These are phyloP conservation scores for Rhynchospora tenuis DNA, from an alignment of 176 grass and related monocot species.

Conservation along the genomic window DNA sequence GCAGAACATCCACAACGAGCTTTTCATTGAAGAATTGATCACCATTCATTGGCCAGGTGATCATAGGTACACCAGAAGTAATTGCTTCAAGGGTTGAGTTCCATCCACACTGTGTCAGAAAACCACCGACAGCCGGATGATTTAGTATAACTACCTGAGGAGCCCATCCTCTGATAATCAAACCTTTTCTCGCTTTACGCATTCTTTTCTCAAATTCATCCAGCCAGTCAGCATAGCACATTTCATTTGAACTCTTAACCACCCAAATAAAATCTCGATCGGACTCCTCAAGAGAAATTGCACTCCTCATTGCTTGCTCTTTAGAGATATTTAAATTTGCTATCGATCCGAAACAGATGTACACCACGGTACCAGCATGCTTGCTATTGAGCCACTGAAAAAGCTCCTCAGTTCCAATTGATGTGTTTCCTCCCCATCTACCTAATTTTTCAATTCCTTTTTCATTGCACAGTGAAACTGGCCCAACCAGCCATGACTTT, in stretches of 20 bases:
- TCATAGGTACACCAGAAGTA: not conserved
- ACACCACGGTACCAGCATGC: constrained; percentile 22
- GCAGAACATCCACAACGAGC: not conserved
- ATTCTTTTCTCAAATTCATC: too few species aligned
- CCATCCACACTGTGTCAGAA: too few species aligned
- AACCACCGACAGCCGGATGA: not conserved
- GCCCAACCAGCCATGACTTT: too few species aligned
- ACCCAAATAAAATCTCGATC: not conserved
- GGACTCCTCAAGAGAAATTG: too few species aligned
- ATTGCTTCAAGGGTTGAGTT: constrained; percentile 20
- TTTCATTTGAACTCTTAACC: too few species aligned
- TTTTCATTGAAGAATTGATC: not conserved
- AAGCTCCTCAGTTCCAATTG: not conserved
- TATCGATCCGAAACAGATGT: constrained; percentile 28
- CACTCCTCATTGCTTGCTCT: too few species aligned
- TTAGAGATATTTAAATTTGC: too few species aligned
- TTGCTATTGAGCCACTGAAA: constrained; percentile 19
- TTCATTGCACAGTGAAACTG: too few species aligned
- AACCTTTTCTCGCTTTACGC: too few species aligned
- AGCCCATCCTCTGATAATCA: not conserved
- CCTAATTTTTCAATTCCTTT: too few species aligned
- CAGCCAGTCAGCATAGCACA: too few species aligned
- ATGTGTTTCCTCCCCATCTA: too few species aligned
- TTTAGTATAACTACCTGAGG: not conserved
- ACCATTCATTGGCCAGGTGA: not conserved